These are phyloP conservation scores for Wallemia mellicola DNA, from an alignment of 1,284 basidiomycete species.

Conservation along the genomic window DNA sequence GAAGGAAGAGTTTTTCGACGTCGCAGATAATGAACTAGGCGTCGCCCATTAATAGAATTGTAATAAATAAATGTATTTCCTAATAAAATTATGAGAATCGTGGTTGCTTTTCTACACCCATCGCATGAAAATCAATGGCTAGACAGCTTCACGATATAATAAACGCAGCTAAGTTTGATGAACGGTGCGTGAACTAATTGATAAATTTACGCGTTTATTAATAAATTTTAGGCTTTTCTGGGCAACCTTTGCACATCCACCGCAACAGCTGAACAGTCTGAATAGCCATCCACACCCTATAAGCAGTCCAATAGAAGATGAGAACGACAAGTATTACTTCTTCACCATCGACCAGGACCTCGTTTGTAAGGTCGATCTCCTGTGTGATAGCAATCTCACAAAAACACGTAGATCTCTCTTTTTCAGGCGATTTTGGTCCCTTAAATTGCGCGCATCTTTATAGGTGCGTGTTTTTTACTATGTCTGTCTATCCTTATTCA, in stretches of 20 bases:
- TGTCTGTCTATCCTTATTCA: neutral
- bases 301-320: slow-evolving; percentile 18
- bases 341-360: slow-evolving; percentile 75
- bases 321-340: slow-evolving; percentile 15
- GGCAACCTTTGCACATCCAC: slow-evolving; percentile 42
- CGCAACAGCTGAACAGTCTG: slow-evolving; percentile 29
- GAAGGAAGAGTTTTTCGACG: neutral
- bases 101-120: neutral
- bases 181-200: neutral
- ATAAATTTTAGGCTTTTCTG: slow-evolving; percentile 32
- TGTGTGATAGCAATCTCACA: neutral
- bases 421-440: slow-evolving; percentile 85
- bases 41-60: too few relatives aligned
- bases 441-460: slow-evolving; percentile 74
- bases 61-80: too few relatives aligned
- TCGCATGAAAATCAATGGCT: neutral
- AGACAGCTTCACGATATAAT: neutral
- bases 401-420: slow-evolving; percentile 33
- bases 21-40: too few relatives aligned
- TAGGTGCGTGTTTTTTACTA: slow-evolving; percentile 4
- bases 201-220: neutral
- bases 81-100: too few relatives aligned
- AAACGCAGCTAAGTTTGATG: neutral
- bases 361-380: slow-evolving; percentile 18
- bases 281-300: slow-evolving; percentile 25